Base-by-base conservation (phyloP, 495 filamentous ascomycete species). In the Bacidia rubella region DNA sequence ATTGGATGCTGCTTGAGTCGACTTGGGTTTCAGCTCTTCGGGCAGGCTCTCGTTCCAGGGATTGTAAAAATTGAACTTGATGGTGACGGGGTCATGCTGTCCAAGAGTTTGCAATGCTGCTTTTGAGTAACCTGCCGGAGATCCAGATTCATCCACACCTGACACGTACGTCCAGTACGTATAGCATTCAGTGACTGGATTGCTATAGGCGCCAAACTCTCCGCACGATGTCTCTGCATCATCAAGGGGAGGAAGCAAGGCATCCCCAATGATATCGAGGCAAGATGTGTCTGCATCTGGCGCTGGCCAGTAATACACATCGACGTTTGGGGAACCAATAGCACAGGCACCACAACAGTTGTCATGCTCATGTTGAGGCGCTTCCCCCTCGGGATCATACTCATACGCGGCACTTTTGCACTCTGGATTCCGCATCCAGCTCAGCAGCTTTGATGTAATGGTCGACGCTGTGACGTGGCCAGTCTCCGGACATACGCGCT, bases 281-380 rank as follows among this genome's bases (percentile, higher is more conserved):
- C 51, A 53, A 10, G 51, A 43, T 35, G 1, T 20, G 40, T 53
- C 41, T 3, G 51, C 51, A 26, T 45, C 17, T 11, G 41, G 23
- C 3, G 2, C 7, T n/a, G 41, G 41, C 51, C 41, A 53, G 41
- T 53, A 53, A 27, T 53, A 53, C 0, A 53, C 26, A 26, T 53
- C 51, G n/a, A 53, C 51, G 26, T 53, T 53, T 17, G 38, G 24
- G 32, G 51, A 39, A 17, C 41, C 51, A 26, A 53, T 53, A 11
- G 26, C 41, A 17, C 39, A 45, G 19, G 11, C 27, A 23, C 51
- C 40, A 29, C 51, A 53, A 23, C 51, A 53, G 2, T 39, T 53
- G 9, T 44, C 41, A 22, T 7, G 5, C 19, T 9, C 41, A 22
- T n/a, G 15, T n/a, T 44, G 5, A 5, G 17, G 5, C 5, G 41